phyloP scores from a whole-genome alignment of 2,329 filamentous ascomycete species.

The Fusarium denticulatum region DNA sequence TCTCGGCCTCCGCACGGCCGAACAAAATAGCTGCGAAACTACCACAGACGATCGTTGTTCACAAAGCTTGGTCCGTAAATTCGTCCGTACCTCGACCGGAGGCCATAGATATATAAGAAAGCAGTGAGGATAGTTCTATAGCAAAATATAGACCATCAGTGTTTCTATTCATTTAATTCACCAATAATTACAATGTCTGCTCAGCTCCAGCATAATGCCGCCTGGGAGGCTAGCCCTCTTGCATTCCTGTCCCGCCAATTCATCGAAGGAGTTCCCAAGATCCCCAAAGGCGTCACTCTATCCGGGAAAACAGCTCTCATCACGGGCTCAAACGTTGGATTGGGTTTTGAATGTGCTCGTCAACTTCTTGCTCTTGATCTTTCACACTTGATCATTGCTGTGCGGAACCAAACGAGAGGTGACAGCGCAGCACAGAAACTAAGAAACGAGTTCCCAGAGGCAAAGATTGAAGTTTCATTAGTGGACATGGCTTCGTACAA shows the following conservation, averaged over 20 bases:
- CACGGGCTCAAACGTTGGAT: slow-evolving; percentile 60
- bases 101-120: slow-evolving; percentile 18
- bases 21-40: not conserved
- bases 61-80: not conserved
- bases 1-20: slow-evolving; percentile 34
- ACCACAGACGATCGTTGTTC: not conserved
- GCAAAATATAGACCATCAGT: not conserved
- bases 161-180: not conserved
- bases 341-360: slow-evolving; percentile 57
- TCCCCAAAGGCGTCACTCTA: slow-evolving; percentile 42
- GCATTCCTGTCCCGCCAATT: slow-evolving; percentile 42
- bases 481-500: slow-evolving; percentile 60
- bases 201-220: slow-evolving; percentile 30
- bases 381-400: slow-evolving; percentile 58
- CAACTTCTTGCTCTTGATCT: slow-evolving; percentile 55
- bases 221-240: slow-evolving; percentile 34
- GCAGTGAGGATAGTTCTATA: not conserved
- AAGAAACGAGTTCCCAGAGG: slow-evolving; percentile 41
- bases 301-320: slow-evolving; percentile 56
- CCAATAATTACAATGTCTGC: slow-evolving; percentile 29
- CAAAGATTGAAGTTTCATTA: slow-evolving; percentile 57
- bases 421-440: slow-evolving; percentile 49
- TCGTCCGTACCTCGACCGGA: slow-evolving; percentile 29
- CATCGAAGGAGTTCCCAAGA: slow-evolving; percentile 36
- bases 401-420: slow-evolving; percentile 56